Evolutionary conservation across 345 rosid species (phyloP), one percentile per base, ranked within the genome.

Genomic region (Corymbia maculata): DNA sequence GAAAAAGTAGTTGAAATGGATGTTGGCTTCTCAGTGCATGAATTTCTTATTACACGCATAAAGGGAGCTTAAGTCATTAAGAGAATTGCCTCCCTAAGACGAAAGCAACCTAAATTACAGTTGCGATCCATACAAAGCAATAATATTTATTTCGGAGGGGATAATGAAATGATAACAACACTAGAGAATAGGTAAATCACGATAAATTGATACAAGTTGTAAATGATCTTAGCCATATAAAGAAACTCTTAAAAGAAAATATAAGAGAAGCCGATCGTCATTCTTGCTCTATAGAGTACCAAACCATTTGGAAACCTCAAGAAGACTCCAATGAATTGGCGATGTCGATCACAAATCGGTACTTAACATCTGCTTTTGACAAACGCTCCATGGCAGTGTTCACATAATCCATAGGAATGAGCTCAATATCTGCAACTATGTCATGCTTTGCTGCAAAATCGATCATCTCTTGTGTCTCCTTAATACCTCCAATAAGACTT

Each of bases 401-500:
- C 19, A 90, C 89, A n/a, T 89, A 88, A 22, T 91, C 90, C 87
- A 91, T 90, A 14, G 90, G 51, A 47, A 92, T 89, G 16, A 91
- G 85, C 80, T 92, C 91, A 26, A 90, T 53, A 75, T 88, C 88
- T 1, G 92, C 70, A 2, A 86, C 86, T 47, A 91, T 88, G 88
- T 85, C 49, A 12, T 89, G 91, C 50, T 90, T 79, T 15, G 91
- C 89, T 3, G 91, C 90, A 32, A 88, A 90, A 85, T 92, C 87
- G 30, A 90, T 26, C 92, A 89, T 91, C 44, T 92, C 93, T 68
- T 89, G 93, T 2, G 92, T 93, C 89, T 93, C 94, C 70, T 90
- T 90, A 64, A 91, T 87, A 17, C 91, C 93, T 36, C 92, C 92
- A 2, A 55, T 87, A 1, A 36, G 7, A 8, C 92, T 90, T 17